A percentile compares a stretch with the other conserved stretches of the same genome.
Evolutionary conservation across 768 basidiomycete genomes (phyloP).

Genomic region (Collybia sp.): DNA sequence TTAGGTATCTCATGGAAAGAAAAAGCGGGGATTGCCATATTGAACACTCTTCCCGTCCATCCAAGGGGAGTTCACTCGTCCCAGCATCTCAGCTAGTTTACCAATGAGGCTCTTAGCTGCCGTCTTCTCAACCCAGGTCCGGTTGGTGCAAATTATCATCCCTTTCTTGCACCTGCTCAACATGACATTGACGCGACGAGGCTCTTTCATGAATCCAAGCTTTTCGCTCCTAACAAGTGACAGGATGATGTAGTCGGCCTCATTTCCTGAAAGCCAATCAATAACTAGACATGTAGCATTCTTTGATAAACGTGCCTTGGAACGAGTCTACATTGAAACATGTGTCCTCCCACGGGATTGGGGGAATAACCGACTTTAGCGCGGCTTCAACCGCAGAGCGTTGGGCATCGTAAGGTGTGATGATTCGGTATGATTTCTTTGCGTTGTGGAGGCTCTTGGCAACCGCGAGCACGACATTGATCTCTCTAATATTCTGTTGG

Average conservation of each 20-base stretch:
- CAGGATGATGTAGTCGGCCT: slow-evolving; percentile 68
- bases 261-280: slow-evolving; percentile 48
- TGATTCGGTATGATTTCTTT: slow-evolving; percentile 46
- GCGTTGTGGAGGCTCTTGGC: slow-evolving; percentile 35
- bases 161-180: slow-evolving; percentile 62
- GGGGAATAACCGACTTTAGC: slow-evolving; percentile 32
- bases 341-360: slow-evolving; percentile 49
- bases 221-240: slow-evolving; percentile 61
- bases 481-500: slow-evolving; percentile 50
- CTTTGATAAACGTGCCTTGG: slow-evolving; percentile 44
- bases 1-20: too few relatives aligned
- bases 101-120: slow-evolving; percentile 28
- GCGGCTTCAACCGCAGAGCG: slow-evolving; percentile 44
- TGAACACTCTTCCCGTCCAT: slow-evolving; percentile 5
- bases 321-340: slow-evolving; percentile 79
- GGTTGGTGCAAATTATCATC: slow-evolving; percentile 61
- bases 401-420: slow-evolving; percentile 77
- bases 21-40: background rate
- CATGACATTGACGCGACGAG: slow-evolving; percentile 73
- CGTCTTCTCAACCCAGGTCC: slow-evolving; percentile 40
- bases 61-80: slow-evolving; percentile 11
- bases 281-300: background rate
- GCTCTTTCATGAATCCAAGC: slow-evolving; percentile 57
- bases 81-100: slow-evolving; percentile 18
- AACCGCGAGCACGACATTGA: slow-evolving; percentile 38